Base-by-base conservation (phyloP, 192 early-diverging fungal species). In the Geranomyces michiganensis region DNA sequence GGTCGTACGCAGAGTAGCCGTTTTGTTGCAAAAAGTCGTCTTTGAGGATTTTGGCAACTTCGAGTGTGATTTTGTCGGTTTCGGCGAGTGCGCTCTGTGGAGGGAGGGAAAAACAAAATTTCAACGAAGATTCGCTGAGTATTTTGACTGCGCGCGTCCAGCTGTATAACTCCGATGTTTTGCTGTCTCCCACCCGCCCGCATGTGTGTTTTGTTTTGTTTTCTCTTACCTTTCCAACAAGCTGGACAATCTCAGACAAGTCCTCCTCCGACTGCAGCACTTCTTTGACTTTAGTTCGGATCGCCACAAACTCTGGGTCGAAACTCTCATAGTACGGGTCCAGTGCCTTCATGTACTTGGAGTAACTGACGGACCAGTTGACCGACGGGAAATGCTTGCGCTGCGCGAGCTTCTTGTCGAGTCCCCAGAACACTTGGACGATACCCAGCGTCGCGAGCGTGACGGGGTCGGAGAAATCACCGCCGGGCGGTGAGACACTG, bases 1-100 rank as follows among this genome's bases (percentile, higher is more conserved):
- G 92, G 82, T 99, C 98, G 78, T 99, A 99, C 75, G 85, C 86
- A 58, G 94, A 96, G 86, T 98, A 99, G 33, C 96, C 96, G 81
- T 99, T 99, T 81, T 99, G 97, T 84, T 99, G 97, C 81, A 99
- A 85, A 85, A 99, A 99, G 82, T 99, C 97, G 75, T 99, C 97
- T 90, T 99, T 99, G 77, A 99, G 92, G 73, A 99, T 88, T 70
- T 92, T 92, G 62, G 97, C 97, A 62, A 98, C 85, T 70, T 99
- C 97, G 47, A 99, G 88, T 19, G 94, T 97, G 81, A 99, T 98
- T 89, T 99, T 99, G 84, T 99, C 97, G 17, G 91, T 84, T 77
- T 99, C 97, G 21, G 92, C 94, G 70, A 94, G 81, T 27, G 92
- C 81, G 79, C 83, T 87, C 86, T 82, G 55, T 31, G 24, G 51